Evolutionary conservation across 2,329 filamentous ascomycete genomes (phyloP).

Genomic region (Phialophora tarda): DNA sequence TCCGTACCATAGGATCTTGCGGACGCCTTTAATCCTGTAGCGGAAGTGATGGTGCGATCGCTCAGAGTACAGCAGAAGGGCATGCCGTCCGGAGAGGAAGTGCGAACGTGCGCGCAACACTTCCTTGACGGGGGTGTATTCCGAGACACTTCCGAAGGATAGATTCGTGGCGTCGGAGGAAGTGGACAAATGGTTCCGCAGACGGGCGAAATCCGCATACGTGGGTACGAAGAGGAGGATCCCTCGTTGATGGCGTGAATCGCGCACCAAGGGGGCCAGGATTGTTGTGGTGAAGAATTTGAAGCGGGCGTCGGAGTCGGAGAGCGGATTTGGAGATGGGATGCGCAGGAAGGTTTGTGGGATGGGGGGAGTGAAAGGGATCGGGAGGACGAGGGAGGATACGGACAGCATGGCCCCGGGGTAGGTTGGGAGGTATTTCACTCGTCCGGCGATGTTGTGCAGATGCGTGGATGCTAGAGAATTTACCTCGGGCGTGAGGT

Average conservation of each 20-base stretch:
- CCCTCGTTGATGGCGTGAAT: constrained; percentile 69
- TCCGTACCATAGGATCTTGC: constrained; percentile 84
- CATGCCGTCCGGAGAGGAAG: constrained; percentile 81
- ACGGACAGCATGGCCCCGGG: constrained; percentile 75
- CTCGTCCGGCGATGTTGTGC: constrained; percentile 79
- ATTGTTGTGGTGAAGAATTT: constrained; percentile 86
- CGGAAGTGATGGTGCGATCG: constrained; percentile 95
- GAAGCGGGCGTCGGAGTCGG: constrained; percentile 87
- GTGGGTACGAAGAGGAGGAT: constrained; percentile 88
- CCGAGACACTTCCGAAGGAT: constrained; percentile 82
- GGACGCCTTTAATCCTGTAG: constrained; percentile 81
- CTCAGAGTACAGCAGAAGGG: constrained; percentile 87
- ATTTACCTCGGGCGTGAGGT: constrained; percentile 86
- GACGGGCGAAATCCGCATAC: constrained; percentile 91
- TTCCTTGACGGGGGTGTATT: constrained; percentile 81
- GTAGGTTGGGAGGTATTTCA: constrained; percentile 74
- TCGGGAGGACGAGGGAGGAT: constrained; percentile 46
- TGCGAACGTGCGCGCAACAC: constrained; percentile 84
- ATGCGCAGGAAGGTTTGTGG: constrained; percentile 92
- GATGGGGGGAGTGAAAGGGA: constrained; percentile 61
- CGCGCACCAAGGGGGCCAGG: constrained; percentile 74
- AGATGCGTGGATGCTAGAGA: constrained; percentile 76
- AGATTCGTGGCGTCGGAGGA: constrained; percentile 62
- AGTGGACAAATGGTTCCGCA: constrained; percentile 89
- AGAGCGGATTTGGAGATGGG: constrained; percentile 69